Conservation (phyloP, 2,329 filamentous ascomycete genomes). For the Diaporthe velutina region DNA sequence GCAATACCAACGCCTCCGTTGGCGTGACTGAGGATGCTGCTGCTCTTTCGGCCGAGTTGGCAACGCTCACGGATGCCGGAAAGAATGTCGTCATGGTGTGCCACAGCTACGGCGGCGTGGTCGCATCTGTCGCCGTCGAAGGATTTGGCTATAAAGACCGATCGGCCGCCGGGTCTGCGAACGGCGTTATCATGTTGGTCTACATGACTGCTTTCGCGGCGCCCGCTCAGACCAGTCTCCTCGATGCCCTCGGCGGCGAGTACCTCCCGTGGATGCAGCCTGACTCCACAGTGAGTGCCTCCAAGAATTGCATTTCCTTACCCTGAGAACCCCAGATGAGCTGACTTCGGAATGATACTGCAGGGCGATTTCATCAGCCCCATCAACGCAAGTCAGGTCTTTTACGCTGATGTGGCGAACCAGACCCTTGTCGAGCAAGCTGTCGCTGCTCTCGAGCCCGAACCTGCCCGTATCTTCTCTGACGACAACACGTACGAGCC, state of each 20-base stretch:
- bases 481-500: constrained; percentile 35
- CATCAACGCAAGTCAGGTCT: constrained; percentile 22
- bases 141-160: constrained; percentile 33
- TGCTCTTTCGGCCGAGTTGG: constrained; percentile 27
- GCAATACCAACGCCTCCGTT: constrained; percentile 45
- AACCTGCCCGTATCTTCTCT: constrained; percentile 30
- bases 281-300: constrained; percentile 22
- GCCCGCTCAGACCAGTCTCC: constrained; percentile 29
- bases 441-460: constrained; percentile 20
- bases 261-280: constrained; percentile 33
- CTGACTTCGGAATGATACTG: background rate
- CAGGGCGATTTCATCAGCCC: constrained; percentile 36
- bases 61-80: constrained; percentile 29
- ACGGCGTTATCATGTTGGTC: constrained; percentile 35
- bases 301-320: background rate
- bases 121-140: constrained; percentile 31
- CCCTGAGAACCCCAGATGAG: background rate
- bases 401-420: constrained; percentile 35
- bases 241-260: constrained; percentile 31
- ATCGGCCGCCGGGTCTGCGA: constrained; percentile 1
- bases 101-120: constrained; percentile 39
- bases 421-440: constrained; percentile 22
- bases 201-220: constrained; percentile 36
- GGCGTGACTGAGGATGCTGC: constrained; percentile 39
- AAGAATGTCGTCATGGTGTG: constrained; percentile 38